Evolutionary conservation across 1,284 basidiomycete genomes (phyloP), one percentile per base, ranked within the genome.

Genomic region (Austroboletus niveus): DNA sequence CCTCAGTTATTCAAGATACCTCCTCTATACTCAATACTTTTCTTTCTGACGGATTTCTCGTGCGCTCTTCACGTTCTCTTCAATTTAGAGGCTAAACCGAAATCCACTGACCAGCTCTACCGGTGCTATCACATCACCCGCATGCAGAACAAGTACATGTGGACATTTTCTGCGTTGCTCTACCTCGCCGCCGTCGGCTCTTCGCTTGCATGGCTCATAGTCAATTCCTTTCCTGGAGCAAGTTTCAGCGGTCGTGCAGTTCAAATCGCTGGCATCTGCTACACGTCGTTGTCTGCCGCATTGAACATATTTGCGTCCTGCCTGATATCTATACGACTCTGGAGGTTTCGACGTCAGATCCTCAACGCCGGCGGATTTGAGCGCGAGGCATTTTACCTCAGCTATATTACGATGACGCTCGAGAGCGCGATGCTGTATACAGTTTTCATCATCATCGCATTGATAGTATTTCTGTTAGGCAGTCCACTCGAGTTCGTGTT

Each of bases 1-100:
- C 54, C 4, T 20, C 35, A 4, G 35, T 64, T 29, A 8, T 59
- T 5, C 47, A 58, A 0, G 14, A 49, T 30, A n/a, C 17, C 10
- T 22, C 52, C 0, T 66, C 66, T 15, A 35, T 56, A 7, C 15
- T 66, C 31, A 66, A 66, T n/a, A 61, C 58, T 0, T 65, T 60
- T 50, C 8, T 45, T 2, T 66, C 64, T 0, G 61, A 66, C 5
- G 64, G 47, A 3, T 63, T 66, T 20, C 60, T 66, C 4, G 61
- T 63, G 36, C 42, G 62, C 59, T n/a, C 8, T 12, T 27, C 11
- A 14, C 9, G 1, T 4, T 32, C 3, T 29, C 11, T 10, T 9
- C 10, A 2, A 1, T 14, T 17, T 4, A 8, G n/a, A 31, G 7
- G 3, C 44, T 58, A 38, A 61, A 17, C 9, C 14, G 15, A 8